Conservation (phyloP, 352 stramenopile species). For the Phytopythium aichiense region DNA sequence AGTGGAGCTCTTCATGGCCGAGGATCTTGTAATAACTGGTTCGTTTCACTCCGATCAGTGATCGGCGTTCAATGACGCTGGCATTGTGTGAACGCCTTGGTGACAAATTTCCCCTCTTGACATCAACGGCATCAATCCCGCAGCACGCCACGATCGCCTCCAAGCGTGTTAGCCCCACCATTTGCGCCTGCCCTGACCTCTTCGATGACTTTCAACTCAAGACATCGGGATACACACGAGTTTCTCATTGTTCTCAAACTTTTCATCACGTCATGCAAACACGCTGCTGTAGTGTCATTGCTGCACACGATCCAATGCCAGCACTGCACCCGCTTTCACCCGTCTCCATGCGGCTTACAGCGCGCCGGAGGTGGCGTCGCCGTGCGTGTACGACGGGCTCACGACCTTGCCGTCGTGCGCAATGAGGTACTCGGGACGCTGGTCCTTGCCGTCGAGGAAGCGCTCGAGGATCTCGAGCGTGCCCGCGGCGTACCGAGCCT, state of each 20-base stretch:
- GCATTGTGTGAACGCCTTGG: no score
- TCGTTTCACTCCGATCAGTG: no score
- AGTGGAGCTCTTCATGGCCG: no score
- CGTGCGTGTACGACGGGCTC: constrained; percentile 29
- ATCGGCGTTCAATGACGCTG: no score
- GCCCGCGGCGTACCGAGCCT: constrained; percentile 29
- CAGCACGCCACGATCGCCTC: constrained; percentile 70
- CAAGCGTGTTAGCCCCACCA: no score
- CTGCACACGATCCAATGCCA: background rate
- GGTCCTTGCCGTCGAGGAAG: constrained; percentile 35
- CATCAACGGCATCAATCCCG: constrained; percentile 82
- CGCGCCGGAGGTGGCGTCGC: constrained; percentile 22
- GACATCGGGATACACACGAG: no score
- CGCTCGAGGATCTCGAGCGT: constrained; percentile 40
- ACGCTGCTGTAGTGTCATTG: no score
- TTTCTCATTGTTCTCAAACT: no score
- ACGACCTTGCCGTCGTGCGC: constrained; percentile 31
- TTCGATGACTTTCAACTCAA: no score
- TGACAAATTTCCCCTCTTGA: constrained; percentile 40
- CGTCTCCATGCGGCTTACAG: constrained; percentile 6
- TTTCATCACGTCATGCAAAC: no score
- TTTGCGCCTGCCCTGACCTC: no score
- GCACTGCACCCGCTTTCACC: background rate
- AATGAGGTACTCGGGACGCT: constrained; percentile 39
- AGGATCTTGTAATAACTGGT: no score